Base-by-base conservation (phyloP, 129 eudicot genomes). In the Flaveria ramosissima region DNA sequence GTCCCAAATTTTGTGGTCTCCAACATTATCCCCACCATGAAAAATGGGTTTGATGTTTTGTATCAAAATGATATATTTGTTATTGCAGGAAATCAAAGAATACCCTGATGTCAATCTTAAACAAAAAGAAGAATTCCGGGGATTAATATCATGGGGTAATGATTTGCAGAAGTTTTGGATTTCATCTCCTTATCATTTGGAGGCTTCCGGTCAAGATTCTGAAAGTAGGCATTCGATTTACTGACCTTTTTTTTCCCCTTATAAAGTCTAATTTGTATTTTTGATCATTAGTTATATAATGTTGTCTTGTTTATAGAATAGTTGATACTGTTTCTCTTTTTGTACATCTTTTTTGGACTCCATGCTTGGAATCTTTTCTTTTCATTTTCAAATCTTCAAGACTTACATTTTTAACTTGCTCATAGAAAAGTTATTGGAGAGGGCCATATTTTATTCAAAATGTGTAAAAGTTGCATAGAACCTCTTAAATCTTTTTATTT, bases 101-200 rank as follows among this genome's bases (percentile, higher is more conserved):
- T 63, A 41, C 27, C 84, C 84, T 66, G 83, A 55, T 73, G 63
- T 73, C 12, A 65, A 73, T 73, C 62, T 43, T 53, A 66, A 80
- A 73, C 62, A 17, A 55, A 73, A 53, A 43, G 60, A 66, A 13
- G 23, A 71, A 4, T 73, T 12, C 17, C 19, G 2, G 70, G 55
- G 2, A 42, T 55, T 73, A 56, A 46, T 80, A 46, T 62, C 70
- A 65, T 73, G 70, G 30, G 70, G 79, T 73, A 46, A 67, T 23
- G 24, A 27, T 7, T 45, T 80, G 15, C 64, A 73, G 1, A 66
- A 55, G 79, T 80, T 65, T 55, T 80, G 84, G 84, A 45, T 7
- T n/a, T 73, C 75, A 80, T 80, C 84, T 66, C 70, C 79, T 55
- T 80, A 80, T 80, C 60, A 80, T 73, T 43, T 80, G 75, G 84